These are phyloP conservation scores for Przewalskia tangutica DNA, from an alignment of 257 asterid genomes.

Conservation along the genomic window DNA sequence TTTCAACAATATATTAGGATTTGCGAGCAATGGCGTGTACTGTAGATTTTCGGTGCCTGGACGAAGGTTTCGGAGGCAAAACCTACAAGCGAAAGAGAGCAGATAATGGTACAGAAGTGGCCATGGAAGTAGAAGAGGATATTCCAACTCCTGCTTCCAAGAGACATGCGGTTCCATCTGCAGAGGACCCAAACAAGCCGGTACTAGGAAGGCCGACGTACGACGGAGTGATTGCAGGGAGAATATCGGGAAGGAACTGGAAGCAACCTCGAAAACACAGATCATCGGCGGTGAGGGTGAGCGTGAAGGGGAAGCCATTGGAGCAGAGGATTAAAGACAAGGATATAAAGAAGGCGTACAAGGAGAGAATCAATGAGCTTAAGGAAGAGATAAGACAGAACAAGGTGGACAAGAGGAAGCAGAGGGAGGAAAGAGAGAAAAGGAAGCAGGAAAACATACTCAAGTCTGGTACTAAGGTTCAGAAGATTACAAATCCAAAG, in stretches of 20 bases:
- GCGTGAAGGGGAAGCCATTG: conserved; percentile 35
- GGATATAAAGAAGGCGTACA: conserved; percentile 68
- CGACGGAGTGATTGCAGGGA: conserved; percentile 87
- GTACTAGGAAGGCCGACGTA: conserved; percentile 52
- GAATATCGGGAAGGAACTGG: conserved; percentile 85
- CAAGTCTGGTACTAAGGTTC: conserved; percentile 61
- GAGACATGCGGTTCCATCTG: conserved; percentile 56
- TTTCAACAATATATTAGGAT: neutral
- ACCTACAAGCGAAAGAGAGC: conserved; percentile 84
- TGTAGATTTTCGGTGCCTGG: conserved; percentile 70
- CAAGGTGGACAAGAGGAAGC: conserved; percentile 60
- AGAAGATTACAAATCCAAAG: conserved; percentile 66
- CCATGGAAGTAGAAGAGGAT: conserved; percentile 15
- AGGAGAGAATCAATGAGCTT: conserved; percentile 54
- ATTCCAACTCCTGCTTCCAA: conserved; percentile 26
- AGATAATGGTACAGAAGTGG: conserved; percentile 12
- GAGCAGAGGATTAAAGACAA: conserved; percentile 61
- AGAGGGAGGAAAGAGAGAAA: conserved; percentile 70
- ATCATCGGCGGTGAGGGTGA: conserved; percentile 54
- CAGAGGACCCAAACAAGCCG: conserved; percentile 56
- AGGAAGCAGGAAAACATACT: conserved; percentile 64
- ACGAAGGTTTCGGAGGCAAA: conserved; percentile 90
- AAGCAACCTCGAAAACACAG: conserved; percentile 65
- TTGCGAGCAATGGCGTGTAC: conserved; percentile 62
- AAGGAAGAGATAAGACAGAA: conserved; percentile 73